Evolutionary conservation across 345 rosid species (phyloP), one percentile per base, ranked within the genome.

Genomic region (Heritiera fomes): DNA sequence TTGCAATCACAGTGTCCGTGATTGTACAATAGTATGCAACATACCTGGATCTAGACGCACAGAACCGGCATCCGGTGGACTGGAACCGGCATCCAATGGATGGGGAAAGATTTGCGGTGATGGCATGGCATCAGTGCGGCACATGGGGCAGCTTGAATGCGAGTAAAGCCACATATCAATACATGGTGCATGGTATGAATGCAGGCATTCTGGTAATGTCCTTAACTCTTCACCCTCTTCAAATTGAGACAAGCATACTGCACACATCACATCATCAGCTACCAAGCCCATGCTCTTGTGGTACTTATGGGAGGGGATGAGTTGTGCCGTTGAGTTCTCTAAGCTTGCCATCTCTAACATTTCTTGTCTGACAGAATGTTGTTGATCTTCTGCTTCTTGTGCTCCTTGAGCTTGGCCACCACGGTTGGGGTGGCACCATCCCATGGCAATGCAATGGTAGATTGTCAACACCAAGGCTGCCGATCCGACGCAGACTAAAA

Each of bases 141-240:
- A 90, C 53, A 89, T 74, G 0, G 87, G 90, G 75, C 87, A 87
- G 40, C 72, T 87, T 0, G 81, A 60, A 70, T 87, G 87, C 7
- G 85, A 83, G 68, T 64, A 61, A 49, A 85, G 84, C 90, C 90
- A 87, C 88, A 82, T 80, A 60, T 87, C 88, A 8, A 87, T 87
- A 52, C 90, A 87, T 3, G 84, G 77, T 17, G 61, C 84, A 9
- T 87, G 90, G 59, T 80, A 87, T 1, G 86, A 83, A 76, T 87
- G 90, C 38, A 58, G 32, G 65, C 90, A 87, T 18, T 80, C 87
- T 0, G 90, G 90, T 71, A 87, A 64, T 3, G 81, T 85, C 11
- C 83, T 83, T n/a, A 87, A 23, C 69, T 85, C 88, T 76, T 87
- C 90, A 1, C 83, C 90, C 10, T 83, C 87, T 63, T 84, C 86